Evolutionary conservation across 148 eudicot species (phyloP).

Genomic region (Gaultheria prostrata): DNA sequence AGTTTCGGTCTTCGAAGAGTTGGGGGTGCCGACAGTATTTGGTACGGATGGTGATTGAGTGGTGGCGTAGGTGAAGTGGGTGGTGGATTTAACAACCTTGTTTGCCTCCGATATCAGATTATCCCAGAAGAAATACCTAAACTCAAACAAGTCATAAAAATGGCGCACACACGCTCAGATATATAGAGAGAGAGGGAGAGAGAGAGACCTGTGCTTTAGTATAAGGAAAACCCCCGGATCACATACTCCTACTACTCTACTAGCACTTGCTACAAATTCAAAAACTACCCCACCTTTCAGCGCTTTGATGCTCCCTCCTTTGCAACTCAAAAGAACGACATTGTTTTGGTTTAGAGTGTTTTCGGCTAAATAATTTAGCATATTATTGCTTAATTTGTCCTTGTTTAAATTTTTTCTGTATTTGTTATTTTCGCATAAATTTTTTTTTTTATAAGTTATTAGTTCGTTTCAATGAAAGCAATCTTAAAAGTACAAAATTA

Average conservation of each 20-base stretch:
- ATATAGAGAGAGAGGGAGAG: neutral
- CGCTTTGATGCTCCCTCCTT: neutral
- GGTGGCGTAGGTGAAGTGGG: neutral
- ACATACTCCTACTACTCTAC: no score
- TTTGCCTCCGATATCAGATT: neutral
- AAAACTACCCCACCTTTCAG: no score
- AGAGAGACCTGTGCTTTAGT: no score
- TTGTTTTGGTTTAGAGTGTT: neutral
- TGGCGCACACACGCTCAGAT: no score
- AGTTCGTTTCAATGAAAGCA: no score
- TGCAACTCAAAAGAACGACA: neutral
- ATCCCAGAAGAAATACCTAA: neutral
- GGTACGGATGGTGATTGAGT: neutral
- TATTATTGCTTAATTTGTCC: neutral
- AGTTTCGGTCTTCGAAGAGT: no score
- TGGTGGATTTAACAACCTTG: neutral
- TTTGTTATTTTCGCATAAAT: neutral
- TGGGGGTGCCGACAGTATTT: neutral
- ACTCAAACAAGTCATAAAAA: neutral
- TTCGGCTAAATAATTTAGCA: no score
- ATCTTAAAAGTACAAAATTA: no score
- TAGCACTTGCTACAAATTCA: no score
- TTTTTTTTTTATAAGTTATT: neutral
- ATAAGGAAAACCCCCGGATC: no score
- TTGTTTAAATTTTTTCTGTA: no score